Base-by-base conservation (phyloP, 306 rosid genomes). In the Rosa chinensis region DNA sequence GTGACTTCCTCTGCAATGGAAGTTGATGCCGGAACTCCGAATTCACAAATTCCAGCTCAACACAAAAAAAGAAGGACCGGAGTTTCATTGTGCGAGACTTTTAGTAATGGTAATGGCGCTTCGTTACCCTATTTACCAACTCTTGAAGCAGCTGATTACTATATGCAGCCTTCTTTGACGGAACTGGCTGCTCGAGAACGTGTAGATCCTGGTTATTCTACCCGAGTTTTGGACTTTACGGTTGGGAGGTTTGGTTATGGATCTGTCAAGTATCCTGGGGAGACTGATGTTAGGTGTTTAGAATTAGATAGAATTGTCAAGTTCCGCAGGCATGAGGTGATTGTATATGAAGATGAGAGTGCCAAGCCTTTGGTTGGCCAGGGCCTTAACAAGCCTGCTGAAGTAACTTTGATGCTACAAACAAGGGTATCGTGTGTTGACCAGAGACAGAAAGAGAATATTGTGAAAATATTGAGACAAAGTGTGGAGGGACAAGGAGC, bases 381-480 rank as follows among this genome's bases (percentile, higher is more conserved):
- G 78, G 98, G 94, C 43, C 96, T 95, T 80, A 95, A 95, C 87
- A 95, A 95, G 88, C 77, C 85, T 14, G 99, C 99, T 82, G 99
- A 95, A 89, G 99, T 95, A 40, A 92, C 89, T 88, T 81, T 95
- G 84, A 79, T 88, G 12, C 79, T 92, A 18, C 90, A 82, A 21
- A 67, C 81, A 76, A 74, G 80, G 72, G 69, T 80, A 18, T 40
- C 81, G 72, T 81, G 81, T 72, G 70, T 78, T 53, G 86, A 82
- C 64, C 83, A 84, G 79, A 79, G 80, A 61, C 61, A 23, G 80
- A 77, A 77, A 9, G 84, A 81, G 28, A 80, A 71, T 79, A 20
- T 89, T 8, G 86, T 80, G 69, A 84, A 83, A 43, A 90, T 83
- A 79, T 76, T 95, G 82, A 95, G 87, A 79, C 83, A 59, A 45